Base-by-base conservation (phyloP, 805 yeast genomes). In the Lachancea kluyveri region DNA sequence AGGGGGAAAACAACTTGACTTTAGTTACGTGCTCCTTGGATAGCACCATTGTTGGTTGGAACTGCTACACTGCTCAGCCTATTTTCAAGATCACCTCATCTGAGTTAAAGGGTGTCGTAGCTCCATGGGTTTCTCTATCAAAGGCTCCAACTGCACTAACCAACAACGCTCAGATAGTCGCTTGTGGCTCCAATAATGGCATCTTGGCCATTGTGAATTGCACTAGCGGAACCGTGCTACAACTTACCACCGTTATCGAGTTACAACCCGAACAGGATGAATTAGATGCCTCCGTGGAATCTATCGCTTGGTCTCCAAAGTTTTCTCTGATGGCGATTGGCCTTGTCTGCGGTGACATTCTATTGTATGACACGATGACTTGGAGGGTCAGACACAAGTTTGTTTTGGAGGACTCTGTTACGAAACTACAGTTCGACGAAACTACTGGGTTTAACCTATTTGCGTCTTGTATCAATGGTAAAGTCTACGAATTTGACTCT, bases 141-240 rank as follows among this genome's bases (percentile, higher is more conserved):
- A 42, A 41, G 7, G 56, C 59, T 1, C 60, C 61, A 26, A 28
- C 48, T 3, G 35, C 42, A 8, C 44, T 62, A 32, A 64, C 68
- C 23, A 72, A 72, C 6, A 64, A 72, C 32, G 59, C 72, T 11
- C 60, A 71, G 12, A 57, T 80, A 25, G 54, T 77, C 16, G 95
- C 95, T 4, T 71, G 77, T 21, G 97, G 96, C 19, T 78, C 90
- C 3, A 73, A 90, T 50, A 95, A 90, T 48, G 96, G 97, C 21
- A 75, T 79, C 31, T 63, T 90, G 41, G 79, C 79, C 8, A 72
- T 92, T n/a, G 58, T 90, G 34, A 87, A 87, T 53, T 64, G 74
- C 31, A 84, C 75, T 35, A 70, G 72, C 15, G 97, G 97, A 14
- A 62, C 77, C 35, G 62, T 85, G 3, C 68, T 88, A 26, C 79